Base-by-base conservation (phyloP, 495 filamentous ascomycete genomes). In the Penicillium lagena region DNA sequence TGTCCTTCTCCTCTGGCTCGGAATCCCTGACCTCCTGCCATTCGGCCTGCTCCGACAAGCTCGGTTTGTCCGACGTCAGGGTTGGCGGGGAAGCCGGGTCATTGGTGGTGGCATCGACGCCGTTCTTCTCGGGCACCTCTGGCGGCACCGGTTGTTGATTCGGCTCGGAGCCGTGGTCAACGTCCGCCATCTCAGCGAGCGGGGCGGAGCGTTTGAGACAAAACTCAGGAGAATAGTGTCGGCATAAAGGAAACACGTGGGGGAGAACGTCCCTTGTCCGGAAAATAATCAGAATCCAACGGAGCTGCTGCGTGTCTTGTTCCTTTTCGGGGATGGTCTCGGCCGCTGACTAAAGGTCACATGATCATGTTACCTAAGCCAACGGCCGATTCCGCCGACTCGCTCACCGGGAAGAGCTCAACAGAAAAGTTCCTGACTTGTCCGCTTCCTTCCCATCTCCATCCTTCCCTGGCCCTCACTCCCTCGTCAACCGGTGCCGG, bases 171-270 rank as follows among this genome's bases (percentile, higher is more conserved):
- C 65, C 65, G 49, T 60, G 52, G 45, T 67, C 66, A 47, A 66
- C 64, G 55, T 72, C 70, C 59, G 66, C 70, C 70, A 73, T 73
- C 52, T 63, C 58, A 46, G 57, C 58, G 65, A 66, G 64, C 60
- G 62, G 54, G 52, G 46, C 58, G 62, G 56, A 64, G 59, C 48
- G 44, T 51, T 55, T 37, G 37, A 54, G 52, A 54, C 37, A 54
- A 49, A 53, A 22, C 22, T 22, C 22, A 22, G 22, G 22, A 22
- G 22, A 34, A 34, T 4, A 6, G 9, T 7, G 10, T 34, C 32
- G 39, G 46, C 59, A 51, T 50, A 51, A 52, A 58, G 59, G 59
- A 57, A 54, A 52, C 61, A 51, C 32, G 41, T 35, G 29, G 46
- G 29, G 38, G 22, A 37, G 30, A 12, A 12, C 10, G n/a, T n/a